Evolutionary conservation across 2,329 filamentous ascomycete species (phyloP).

Genomic region (Hymenoscyphus fraxineus): DNA sequence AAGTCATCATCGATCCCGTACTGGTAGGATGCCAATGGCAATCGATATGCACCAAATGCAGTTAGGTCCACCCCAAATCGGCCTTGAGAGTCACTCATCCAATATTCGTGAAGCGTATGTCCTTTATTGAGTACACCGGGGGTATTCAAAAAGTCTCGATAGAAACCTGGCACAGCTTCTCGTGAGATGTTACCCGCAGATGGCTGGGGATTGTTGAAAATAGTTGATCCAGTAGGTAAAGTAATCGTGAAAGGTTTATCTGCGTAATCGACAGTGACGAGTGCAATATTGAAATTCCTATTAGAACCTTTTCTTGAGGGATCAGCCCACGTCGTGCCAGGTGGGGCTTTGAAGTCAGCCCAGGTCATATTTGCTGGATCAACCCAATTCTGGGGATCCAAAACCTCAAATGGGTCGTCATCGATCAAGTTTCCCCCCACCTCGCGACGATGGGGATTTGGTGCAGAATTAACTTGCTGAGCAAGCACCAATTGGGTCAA

Average conservation of each 20-base stretch:
- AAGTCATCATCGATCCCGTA: conserved; percentile 15
- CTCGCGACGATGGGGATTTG: background rate
- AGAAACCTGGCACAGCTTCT: conserved; percentile 15
- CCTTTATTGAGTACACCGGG: conserved; percentile 17
- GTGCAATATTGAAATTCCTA: conserved; percentile 21
- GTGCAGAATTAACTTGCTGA: background rate
- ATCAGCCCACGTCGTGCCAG: conserved; percentile 18
- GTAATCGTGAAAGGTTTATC: conserved; percentile 15
- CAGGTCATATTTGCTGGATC: conserved; percentile 14
- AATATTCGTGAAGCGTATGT: conserved; percentile 22
- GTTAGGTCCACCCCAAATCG: conserved; percentile 20
- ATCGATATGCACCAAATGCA: conserved; percentile 15
- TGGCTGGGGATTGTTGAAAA: conserved; percentile 19
- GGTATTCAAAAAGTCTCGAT: conserved; percentile 18
- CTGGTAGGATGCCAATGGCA: conserved; percentile 15
- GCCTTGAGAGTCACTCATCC: conserved; percentile 19
- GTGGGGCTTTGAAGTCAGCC: conserved; percentile 15
- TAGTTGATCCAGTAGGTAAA: conserved; percentile 12
- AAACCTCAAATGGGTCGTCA: conserved; percentile 11
- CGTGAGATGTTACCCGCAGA: conserved; percentile 9
- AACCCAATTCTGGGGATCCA: conserved; percentile 14
- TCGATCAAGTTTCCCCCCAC: background rate
- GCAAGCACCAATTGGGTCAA: background rate
- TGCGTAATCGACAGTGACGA: conserved; percentile 16
- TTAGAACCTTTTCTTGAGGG: conserved; percentile 14